These are phyloP conservation scores for Cymbomonas tetramitiformis DNA, from an alignment of 139 green algal species.

Conservation along the genomic window DNA sequence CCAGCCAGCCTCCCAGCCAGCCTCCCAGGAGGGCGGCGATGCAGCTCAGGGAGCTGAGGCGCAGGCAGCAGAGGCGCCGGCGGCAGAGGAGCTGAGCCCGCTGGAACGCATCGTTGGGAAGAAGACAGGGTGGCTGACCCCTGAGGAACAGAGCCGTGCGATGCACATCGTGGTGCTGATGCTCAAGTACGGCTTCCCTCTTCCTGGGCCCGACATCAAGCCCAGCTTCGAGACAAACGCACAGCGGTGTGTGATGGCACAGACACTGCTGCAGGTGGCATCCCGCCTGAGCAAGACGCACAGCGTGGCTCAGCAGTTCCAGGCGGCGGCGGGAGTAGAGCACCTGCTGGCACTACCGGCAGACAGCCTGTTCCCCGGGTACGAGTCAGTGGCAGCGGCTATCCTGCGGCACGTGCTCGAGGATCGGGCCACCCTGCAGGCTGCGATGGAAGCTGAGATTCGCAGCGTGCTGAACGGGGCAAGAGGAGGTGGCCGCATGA, in stretches of 20 bases:
- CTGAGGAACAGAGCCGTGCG: neutral
- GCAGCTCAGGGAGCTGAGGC: neutral
- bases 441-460: slow-evolving; percentile 82
- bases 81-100: neutral
- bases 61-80: neutral
- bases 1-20: neutral
- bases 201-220: neutral
- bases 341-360: slow-evolving; percentile 60
- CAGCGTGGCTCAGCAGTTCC: slow-evolving; percentile 43
- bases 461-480: slow-evolving; percentile 34
- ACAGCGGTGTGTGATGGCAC: slow-evolving; percentile 7
- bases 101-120: neutral
- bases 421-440: slow-evolving; percentile 66
- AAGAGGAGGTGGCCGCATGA: slow-evolving; percentile 11
- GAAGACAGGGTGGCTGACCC: neutral
- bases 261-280: slow-evolving; percentile 67
- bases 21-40: neutral
- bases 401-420: slow-evolving; percentile 79
- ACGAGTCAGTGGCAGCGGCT: slow-evolving; percentile 48
- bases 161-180: neutral
- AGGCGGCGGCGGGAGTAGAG: slow-evolving; percentile 33
- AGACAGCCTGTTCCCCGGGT: slow-evolving; percentile 32
- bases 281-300: slow-evolving; percentile 51
- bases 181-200: neutral
- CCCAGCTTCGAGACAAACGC: neutral